These are phyloP conservation scores for Rhizophora apiculata DNA, from an alignment of 345 rosid genomes.

Conservation along the genomic window DNA sequence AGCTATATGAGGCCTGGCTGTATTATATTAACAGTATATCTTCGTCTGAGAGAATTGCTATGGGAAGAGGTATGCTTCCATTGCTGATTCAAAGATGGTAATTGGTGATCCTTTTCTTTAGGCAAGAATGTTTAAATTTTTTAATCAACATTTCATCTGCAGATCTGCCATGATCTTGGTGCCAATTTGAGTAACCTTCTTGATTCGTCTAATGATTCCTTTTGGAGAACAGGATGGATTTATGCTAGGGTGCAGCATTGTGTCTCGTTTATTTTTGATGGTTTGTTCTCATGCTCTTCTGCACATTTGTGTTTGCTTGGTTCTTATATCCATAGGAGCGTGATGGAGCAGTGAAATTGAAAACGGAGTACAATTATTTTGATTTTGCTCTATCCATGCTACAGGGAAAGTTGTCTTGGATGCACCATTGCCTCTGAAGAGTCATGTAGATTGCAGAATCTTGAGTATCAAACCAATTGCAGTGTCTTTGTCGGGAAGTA, in stretches of 20 bases:
- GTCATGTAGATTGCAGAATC: conserved; percentile 51
- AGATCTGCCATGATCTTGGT: conserved; percentile 69
- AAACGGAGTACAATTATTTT: conserved; percentile 11
- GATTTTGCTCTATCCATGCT: conserved; percentile 19
- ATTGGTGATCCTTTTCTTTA: background rate
- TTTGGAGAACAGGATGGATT: conserved; percentile 93
- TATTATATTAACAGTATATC: conserved; percentile 75
- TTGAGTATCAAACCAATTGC: conserved; percentile 75
- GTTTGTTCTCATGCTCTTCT: conserved; percentile 36
- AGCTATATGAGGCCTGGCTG: conserved; percentile 99
- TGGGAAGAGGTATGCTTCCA: conserved; percentile 82
- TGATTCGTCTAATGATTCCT: conserved; percentile 53
- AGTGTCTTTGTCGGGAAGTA: conserved; percentile 50
- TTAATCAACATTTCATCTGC: conserved; percentile 14
- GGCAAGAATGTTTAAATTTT: conserved; percentile 8
- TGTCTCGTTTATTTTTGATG: conserved; percentile 68
- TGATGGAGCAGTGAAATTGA: background rate
- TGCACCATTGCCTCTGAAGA: conserved; percentile 58
- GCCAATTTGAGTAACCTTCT: conserved; percentile 75
- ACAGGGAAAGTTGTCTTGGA: conserved; percentile 68
- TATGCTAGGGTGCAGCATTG: conserved; percentile 66
- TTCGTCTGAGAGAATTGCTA: conserved; percentile 68
- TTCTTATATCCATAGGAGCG: background rate
- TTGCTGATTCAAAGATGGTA: conserved; percentile 4
- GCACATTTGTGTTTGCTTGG: background rate